Evolutionary conservation across 306 rosid species (phyloP).

Genomic region (Datisca glomerata): DNA sequence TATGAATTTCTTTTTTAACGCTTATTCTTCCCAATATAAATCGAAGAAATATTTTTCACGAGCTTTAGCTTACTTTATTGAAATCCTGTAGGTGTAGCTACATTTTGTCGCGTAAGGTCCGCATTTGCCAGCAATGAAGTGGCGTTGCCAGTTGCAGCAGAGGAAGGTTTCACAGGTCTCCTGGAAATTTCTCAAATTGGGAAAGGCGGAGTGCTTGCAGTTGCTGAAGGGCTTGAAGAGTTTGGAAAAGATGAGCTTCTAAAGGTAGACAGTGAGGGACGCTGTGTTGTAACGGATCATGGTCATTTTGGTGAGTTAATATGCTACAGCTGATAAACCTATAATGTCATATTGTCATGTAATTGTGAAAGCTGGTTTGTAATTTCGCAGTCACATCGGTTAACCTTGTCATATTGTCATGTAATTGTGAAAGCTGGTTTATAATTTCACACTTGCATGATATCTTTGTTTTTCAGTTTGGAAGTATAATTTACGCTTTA

Average conservation of each 20-base stretch:
- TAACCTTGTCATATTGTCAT: neutral
- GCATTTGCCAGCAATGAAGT: slow-evolving; percentile 70
- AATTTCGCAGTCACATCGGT: too few relatives aligned
- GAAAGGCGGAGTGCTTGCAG: slow-evolving; percentile 21
- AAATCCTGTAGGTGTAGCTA: slow-evolving; percentile 56
- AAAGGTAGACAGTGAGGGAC: slow-evolving; percentile 72
- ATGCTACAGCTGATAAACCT: neutral
- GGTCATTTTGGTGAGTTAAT: slow-evolving; percentile 56
- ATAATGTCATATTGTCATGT: neutral
- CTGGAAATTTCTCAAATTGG: slow-evolving; percentile 24
- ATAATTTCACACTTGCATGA: too few relatives aligned
- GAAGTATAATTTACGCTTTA: too few relatives aligned
- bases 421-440: too few relatives aligned
- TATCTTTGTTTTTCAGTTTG: too few relatives aligned
- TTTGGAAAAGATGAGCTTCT: slow-evolving; percentile 58
- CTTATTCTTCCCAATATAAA: slow-evolving; percentile 3
- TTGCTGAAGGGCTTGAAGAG: slow-evolving; percentile 40
- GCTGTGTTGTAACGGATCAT: slow-evolving; percentile 82
- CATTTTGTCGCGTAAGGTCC: slow-evolving; percentile 79
- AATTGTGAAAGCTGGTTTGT: too few relatives aligned
- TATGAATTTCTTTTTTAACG: too few relatives aligned
- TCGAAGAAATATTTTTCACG: too few relatives aligned
- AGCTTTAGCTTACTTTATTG: slow-evolving; percentile 2
- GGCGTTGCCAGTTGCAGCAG: slow-evolving; percentile 61
- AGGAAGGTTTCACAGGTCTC: slow-evolving; percentile 79